Conservation (phyloP, 805 yeast species). For the Komagataella mondaviorum region DNA sequence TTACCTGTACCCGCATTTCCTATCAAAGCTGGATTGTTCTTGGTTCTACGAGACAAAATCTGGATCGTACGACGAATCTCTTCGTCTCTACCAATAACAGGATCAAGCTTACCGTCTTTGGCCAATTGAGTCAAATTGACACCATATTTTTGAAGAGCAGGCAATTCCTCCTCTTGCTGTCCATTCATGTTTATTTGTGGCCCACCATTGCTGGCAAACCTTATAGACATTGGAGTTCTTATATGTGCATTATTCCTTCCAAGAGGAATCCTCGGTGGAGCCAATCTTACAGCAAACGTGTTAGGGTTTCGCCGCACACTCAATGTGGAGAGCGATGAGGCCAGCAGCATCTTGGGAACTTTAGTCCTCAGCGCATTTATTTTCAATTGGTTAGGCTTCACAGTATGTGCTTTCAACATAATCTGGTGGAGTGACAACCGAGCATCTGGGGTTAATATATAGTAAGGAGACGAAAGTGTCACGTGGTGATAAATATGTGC, state of each 20-base stretch:
- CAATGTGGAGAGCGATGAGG: not conserved
- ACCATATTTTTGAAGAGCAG: conserved; percentile 79
- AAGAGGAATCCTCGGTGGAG: not conserved
- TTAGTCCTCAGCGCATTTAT: not conserved
- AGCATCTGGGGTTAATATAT: not conserved
- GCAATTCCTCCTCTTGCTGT: conserved; percentile 32
- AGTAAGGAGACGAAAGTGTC: not conserved
- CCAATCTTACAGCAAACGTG: not conserved
- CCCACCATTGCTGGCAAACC: conserved; percentile 2
- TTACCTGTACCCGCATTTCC: conserved; percentile 99
- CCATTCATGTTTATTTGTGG: conserved; percentile 1
- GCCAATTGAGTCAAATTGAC: conserved; percentile 81
- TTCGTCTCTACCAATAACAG: conserved; percentile 94
- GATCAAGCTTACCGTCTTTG: conserved; percentile 81
- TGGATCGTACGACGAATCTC: conserved; percentile 90
- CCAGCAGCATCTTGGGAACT: not conserved
- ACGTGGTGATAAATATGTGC: not conserved
- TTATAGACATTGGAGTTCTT: not conserved
- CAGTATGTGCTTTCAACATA: not conserved
- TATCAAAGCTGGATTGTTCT: conserved; percentile 88
- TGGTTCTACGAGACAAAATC: conserved; percentile 82
- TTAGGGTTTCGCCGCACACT: not conserved
- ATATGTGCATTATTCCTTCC: not conserved
- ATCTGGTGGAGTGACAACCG: not conserved
- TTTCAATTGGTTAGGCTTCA: not conserved